A percentile compares a stretch with the other conserved stretches of the same genome.
Evolutionary conservation across 2,329 filamentous ascomycete species (phyloP).

Genomic region (Madurella fahalii): DNA sequence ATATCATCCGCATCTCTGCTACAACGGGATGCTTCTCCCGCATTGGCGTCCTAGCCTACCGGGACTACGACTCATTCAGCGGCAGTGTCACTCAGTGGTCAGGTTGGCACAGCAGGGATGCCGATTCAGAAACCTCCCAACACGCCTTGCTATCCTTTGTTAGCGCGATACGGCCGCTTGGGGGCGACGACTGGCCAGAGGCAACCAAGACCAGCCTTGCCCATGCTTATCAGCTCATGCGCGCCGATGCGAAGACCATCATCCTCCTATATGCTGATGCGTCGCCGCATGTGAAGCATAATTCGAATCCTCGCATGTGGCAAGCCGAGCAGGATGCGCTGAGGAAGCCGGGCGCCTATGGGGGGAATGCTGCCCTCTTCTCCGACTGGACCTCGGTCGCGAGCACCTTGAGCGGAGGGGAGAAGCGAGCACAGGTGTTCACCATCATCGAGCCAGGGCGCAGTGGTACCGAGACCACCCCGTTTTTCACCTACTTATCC

Average conservation of each 20-base stretch:
- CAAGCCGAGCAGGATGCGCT: constrained; percentile 28
- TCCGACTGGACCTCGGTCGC: constrained; percentile 42
- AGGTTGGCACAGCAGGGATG: constrained; percentile 39
- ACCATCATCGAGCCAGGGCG: constrained; percentile 33
- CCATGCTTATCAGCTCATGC: constrained; percentile 43
- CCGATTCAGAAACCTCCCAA: constrained; percentile 27
- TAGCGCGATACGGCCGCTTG: constrained; percentile 29
- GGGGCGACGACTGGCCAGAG: constrained; percentile 44
- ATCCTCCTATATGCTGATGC: constrained; percentile 47
- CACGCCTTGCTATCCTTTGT: constrained; percentile 35
- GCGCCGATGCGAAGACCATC: constrained; percentile 45
- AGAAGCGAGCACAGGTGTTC: constrained; percentile 43
- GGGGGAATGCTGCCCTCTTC: constrained; percentile 35
- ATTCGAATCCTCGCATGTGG: constrained; percentile 20
- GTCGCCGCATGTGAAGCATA: constrained; percentile 40
- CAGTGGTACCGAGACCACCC: constrained; percentile 20
- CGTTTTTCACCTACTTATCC: constrained; percentile 40
- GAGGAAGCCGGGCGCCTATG: constrained; percentile 25
- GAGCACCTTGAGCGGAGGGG: constrained; percentile 31
- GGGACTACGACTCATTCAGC: constrained; percentile 40
- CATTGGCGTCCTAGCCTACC: constrained; percentile 48
- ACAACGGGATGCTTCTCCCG: constrained; percentile 47
- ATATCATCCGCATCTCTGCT: constrained; percentile 47
- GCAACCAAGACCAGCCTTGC: constrained; percentile 48
- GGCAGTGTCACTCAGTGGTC: constrained; percentile 42